Evolutionary conservation across 768 basidiomycete genomes (phyloP), one percentile per base, ranked within the genome.

Genomic region (Amanita rubescens): DNA sequence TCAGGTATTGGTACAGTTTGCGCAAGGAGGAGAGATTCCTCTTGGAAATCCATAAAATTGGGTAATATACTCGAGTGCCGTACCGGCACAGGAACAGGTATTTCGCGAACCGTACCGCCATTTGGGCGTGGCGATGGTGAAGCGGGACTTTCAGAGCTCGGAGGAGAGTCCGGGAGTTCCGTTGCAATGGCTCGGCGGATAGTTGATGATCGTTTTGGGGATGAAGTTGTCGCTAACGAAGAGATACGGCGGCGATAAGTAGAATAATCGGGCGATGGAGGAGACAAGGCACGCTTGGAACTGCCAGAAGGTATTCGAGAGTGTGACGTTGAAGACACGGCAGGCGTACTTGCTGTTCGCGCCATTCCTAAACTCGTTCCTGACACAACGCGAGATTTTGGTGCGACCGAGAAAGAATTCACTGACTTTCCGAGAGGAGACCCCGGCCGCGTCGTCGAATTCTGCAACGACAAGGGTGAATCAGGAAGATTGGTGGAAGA

Each of bases 1-100:
- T 84, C 79, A 2, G 89, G 88, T 17, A 89, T 75, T n/a, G 88
- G 90, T 35, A 89, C 82, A 22, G 73, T 72, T 54, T 84, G 80
- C 1, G 89, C 87, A 42, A 85, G 71, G 35, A 91, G 76, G 3
- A 90, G 70, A 24, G 84, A 82, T 38, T 85, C 79, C 35, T 88
- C 79, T 15, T 72, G 67, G 55, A 64, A 68, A 41, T 68, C 65
- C 15, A 70, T 49, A 30, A 62, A 61, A 57, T 71, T 71, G 24
- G 74, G 67, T 39, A 78, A 69, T 37, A 75, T 57, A 3, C 70
- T 67, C 6, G 80, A 79, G 39, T 75, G 72, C 41, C 75, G 72
- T 7, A 59, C 55, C 17, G 67, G 70, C 4, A 74, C 62, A 25
- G 75, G 71, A 15, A 72, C 70, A 19, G 67, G 57, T 12, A 58